Evolutionary conservation across 2,329 filamentous ascomycete genomes (phyloP), one percentile per base, ranked within the genome.

Genomic region (Trichophyton benhamiae): DNA sequence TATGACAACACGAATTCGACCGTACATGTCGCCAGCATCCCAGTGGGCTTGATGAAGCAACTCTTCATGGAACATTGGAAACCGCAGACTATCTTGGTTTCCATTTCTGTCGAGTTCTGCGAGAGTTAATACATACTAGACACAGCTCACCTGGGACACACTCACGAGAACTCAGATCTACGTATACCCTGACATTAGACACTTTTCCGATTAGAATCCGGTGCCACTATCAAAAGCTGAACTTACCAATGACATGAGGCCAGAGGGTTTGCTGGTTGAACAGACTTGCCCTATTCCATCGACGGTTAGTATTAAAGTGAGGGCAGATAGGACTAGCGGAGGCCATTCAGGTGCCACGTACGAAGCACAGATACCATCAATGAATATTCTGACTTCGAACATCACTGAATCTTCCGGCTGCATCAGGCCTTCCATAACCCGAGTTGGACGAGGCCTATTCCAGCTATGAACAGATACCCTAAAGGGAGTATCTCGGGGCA

Each of bases 391-490:
- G 46, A 84, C 81, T 69, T 89, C 85, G 65, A 87, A 87, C 61
- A 82, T 77, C 63, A 84, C 75, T 15, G 78, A 67, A 53, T 87
- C 80, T 7, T 79, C 71, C 52, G 81, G 77, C 63, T 83, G 81
- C 73, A 80, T 83, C 68, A 83, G 79, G 52, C 76, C 75, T 63
- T 78, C 79, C 38, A 83, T 79, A 66, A 81, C 78, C 52, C 82
- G 79, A 65, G 83, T 87, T 60, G 83, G 74, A 17, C 78, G 76
- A 4, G 86, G 85, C 3, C 76, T 79, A 15, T 80, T 80, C 88
- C 88, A 92, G 62, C 81, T 85, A 73, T 91, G 88, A 57, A 92
- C 79, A 1, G 88, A 91, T 58, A 91, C 79, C 64, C 85, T 82
- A 72, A 91, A 91, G 0, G 82, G 78, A 30, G 76, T 76, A 25